phyloP scores from a whole-genome alignment of 257 asterid genomes.

The Thymus mandschuricus region DNA sequence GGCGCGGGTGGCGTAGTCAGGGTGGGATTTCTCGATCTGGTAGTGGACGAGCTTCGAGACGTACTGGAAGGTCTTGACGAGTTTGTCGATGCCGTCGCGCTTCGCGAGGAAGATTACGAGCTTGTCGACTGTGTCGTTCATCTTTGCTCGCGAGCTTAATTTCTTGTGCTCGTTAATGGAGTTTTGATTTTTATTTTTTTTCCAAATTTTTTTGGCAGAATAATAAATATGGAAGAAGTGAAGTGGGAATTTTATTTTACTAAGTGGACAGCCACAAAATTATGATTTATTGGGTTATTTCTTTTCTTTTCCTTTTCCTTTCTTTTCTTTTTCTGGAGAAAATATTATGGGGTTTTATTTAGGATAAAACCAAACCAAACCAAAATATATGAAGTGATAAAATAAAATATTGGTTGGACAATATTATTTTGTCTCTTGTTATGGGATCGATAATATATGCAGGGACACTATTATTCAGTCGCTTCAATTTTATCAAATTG shows the following conservation, averaged over 20 bases:
- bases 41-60: constrained; percentile 81
- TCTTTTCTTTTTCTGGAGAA: background rate
- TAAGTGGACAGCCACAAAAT: constrained; percentile 44
- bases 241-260: background rate
- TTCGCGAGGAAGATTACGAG: constrained; percentile 82
- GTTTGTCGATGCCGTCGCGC: constrained; percentile 94
- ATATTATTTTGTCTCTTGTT: constrained; percentile 36
- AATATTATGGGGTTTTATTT: background rate
- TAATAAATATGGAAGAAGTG: too few relatives aligned
- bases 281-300: constrained; percentile 5
- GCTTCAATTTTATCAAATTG: background rate
- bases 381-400: too few relatives aligned
- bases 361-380: constrained; percentile 38
- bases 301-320: too few relatives aligned
- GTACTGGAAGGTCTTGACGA: constrained; percentile 88
- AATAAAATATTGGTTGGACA: constrained; percentile 45
- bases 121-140: constrained; percentile 85
- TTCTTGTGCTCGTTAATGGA: too few relatives aligned
- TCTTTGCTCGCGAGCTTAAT: constrained; percentile 7
- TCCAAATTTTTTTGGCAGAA: too few relatives aligned
- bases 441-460: background rate
- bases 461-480: background rate
- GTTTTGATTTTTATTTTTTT: too few relatives aligned
- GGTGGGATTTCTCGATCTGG: constrained; percentile 54
- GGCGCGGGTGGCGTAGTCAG: constrained; percentile 64